phyloP scores from a whole-genome alignment of 345 rosid genomes.

The Eutrema yunnanense region DNA sequence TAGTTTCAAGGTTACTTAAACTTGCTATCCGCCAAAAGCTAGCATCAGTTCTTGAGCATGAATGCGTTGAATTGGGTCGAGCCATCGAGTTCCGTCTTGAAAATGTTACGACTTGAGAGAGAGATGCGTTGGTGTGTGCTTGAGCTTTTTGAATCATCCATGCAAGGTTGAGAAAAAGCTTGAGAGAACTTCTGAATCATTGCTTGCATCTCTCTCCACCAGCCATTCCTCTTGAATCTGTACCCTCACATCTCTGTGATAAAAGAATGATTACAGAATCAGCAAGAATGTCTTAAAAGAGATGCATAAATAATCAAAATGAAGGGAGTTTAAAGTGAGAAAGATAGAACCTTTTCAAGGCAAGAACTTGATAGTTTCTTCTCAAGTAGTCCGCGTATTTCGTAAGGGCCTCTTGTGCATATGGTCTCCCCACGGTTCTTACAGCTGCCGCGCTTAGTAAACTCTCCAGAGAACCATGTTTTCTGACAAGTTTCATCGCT shows the following conservation, averaged over 20 bases:
- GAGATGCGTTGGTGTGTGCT: constrained; percentile 1
- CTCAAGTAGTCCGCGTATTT: constrained; percentile 74
- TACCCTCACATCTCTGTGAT: constrained; percentile 64
- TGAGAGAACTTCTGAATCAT: constrained; percentile 52
- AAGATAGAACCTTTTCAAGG: constrained; percentile 56
- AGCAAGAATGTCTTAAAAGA: background rate
- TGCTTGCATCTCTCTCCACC: constrained; percentile 49
- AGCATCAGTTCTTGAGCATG: background rate
- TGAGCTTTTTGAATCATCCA: constrained; percentile 27
- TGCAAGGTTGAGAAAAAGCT: constrained; percentile 33
- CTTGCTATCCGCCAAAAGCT: background rate
- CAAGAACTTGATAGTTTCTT: constrained; percentile 82
- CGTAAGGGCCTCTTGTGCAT: constrained; percentile 85
- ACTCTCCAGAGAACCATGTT: constrained; percentile 81
- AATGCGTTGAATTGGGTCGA: background rate
- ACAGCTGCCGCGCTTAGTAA: constrained; percentile 76
- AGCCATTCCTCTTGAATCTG: constrained; percentile 76
- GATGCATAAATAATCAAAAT: background rate
- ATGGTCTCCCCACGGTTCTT: constrained; percentile 74
- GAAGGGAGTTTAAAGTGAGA: background rate
- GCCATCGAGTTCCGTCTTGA: background rate
- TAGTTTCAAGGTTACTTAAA: background rate
- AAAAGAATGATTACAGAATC: background rate
- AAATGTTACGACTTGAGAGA: background rate
- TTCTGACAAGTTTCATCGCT: constrained; percentile 72